Evolutionary conservation across 2,329 filamentous ascomycete species (phyloP).

Genomic region (Berkeleyomyces rouxiae): DNA sequence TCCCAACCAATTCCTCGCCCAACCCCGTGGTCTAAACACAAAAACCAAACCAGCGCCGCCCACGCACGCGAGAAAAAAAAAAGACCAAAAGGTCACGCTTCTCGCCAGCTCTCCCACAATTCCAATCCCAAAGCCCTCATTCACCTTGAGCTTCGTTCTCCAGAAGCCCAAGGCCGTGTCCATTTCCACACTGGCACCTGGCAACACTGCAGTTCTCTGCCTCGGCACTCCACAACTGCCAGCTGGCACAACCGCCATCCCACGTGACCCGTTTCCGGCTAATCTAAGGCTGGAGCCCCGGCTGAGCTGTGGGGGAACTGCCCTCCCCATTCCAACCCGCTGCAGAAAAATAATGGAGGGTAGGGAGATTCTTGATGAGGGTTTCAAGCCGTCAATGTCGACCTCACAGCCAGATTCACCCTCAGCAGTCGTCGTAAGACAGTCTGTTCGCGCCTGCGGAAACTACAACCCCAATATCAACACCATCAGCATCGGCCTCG

Average conservation of each 20-base stretch:
- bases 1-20: neutral
- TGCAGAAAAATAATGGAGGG: conserved; percentile 14
- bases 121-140: neutral
- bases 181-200: neutral
- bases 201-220: neutral
- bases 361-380: conserved; percentile 10
- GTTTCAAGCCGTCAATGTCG: conserved; percentile 14
- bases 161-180: neutral
- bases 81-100: neutral
- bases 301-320: conserved; percentile 13
- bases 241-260: neutral
- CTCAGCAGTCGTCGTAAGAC: conserved; percentile 5
- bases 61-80: neutral
- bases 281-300: conserved; percentile 13
- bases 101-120: neutral
- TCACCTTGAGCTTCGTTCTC: neutral
- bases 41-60: neutral
- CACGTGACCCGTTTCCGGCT: conserved; percentile 13
- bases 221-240: neutral
- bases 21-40: neutral
- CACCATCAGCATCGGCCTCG: neutral
- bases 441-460: conserved; percentile 7
- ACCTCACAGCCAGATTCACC: conserved; percentile 9
- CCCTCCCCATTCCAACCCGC: conserved; percentile 11
- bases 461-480: conserved; percentile 4